Base-by-base conservation (phyloP, 2,329 filamentous ascomycete genomes). In the Mycosphaerella arachidis region DNA sequence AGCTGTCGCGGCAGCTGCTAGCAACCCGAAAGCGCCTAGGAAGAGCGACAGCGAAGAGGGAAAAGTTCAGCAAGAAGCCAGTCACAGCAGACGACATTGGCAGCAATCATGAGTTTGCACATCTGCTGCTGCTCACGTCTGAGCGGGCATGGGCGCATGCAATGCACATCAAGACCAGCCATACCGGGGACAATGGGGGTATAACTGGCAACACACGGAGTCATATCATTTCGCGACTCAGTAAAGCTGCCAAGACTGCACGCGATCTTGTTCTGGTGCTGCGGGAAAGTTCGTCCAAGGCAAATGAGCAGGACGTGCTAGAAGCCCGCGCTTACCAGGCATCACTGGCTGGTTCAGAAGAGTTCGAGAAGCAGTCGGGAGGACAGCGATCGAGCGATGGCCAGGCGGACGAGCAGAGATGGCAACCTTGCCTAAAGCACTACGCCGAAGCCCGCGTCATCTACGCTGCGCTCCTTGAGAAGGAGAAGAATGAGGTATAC, bases 101-200 rank as follows among this genome's bases (percentile, higher is more conserved):
- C 37, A 81, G 82, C 64, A 90, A 92, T 75, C 81, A 86, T 75
- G 90, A 90, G 89, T 97, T 85, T 69, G 84, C 87, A 53, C 82
- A 89, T 66, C 81, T 97, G n/a, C 81, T 93, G 33, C 82, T 99
- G 58, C 85, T 97, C 70, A 90, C 86, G 43, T 87, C 92, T 62
- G 94, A 99, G 78, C 85, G 94, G 65, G 91, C 92, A 55, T 97
- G 92, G 91, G 93, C 94, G 40, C 88, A 96, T 75, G 93, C 92
- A 59, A 95, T 97, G 92, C 86, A 89, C 72, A 91, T 97, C 83
- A 97, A 96, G 76, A 84, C 91, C 4, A 80, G 85, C 20, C 91
- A 95, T 73, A 85, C 90, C 43, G 84, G 89, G 68, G 91, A 94
- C 68, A 86, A 87, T 62, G 79, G 91, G 74, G 88, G 87, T 53